Base-by-base conservation (phyloP, 192 early-diverging fungal genomes). In the Podila horticola region DNA sequence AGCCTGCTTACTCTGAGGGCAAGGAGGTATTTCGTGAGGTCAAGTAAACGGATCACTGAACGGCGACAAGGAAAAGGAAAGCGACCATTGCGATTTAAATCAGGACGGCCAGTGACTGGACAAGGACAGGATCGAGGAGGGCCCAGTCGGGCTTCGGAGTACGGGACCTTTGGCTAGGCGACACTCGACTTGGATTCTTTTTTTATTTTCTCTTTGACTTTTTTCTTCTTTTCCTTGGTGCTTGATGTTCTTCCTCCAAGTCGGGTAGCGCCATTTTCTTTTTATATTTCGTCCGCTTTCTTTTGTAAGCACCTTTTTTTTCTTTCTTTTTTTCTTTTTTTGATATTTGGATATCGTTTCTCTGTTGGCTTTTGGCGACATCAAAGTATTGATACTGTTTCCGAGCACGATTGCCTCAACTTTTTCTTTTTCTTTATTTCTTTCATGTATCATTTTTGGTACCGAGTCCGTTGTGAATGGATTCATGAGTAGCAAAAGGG, bases 401-500 rank as follows among this genome's bases (percentile, higher is more conserved):
- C 13, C 41, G 15, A 17, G 41, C 41, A 45, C 11, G 41, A 45
- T 15, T 22, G 50, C 26, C 33, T 11, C 33, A 10, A 26, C 38
- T 59, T 65, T 58, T 17, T 49, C 36, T 67, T 62, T 20, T 36
- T 45, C 20, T 22, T 63, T 9, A n/a, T n/a, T 41, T 63, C 33
- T 24, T 64, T 19, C 19, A 26, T 41, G 19, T 64, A 20, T 13
- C 31, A 6, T 48, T 41, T 22, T 61, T 10, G 17, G 33, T 30
- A 19, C 59, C 52, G 24, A 55, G 52, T 55, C 52, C 11, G 2
- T 36, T 8, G 59, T 19, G 59, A 30, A 61, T 28, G 70, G 52
- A 58, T 64, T 66, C 58, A 52, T 50, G 77, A 67, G 63, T 72
- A 51, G 66, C 67, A 66, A 36, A 81, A 81, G 77, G 77, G 77